These are phyloP conservation scores for Amanita molliuscula DNA, from an alignment of 768 basidiomycete species.

Conservation along the genomic window DNA sequence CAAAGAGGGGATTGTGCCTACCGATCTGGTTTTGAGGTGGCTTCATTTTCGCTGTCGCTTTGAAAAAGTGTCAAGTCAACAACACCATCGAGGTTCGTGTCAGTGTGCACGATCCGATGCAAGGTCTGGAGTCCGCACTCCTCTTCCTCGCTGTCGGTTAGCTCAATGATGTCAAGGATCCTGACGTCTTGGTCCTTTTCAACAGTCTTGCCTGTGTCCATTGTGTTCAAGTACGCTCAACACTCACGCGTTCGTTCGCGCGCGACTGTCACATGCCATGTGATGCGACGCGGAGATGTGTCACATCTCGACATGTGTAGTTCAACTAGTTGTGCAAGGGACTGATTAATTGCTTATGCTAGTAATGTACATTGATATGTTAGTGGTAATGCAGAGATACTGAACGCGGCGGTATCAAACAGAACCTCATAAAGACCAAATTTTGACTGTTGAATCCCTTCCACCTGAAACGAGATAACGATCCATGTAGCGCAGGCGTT, in stretches of 20 bases:
- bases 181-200: background rate
- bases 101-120: background rate
- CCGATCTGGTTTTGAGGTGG: background rate
- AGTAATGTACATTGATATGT: constrained; percentile 7
- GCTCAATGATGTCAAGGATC: background rate
- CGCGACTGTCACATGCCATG: background rate
- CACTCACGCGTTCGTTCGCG: background rate
- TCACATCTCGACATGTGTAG: background rate
- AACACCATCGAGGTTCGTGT: background rate
- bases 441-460: constrained; percentile 77
- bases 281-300: background rate
- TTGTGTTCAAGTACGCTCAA: background rate
- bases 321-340: background rate
- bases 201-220: background rate
- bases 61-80: background rate
- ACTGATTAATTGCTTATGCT: background rate
- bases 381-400: constrained; percentile 1
- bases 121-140: background rate
- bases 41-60: background rate
- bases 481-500: constrained; percentile 91
- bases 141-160: constrained; percentile 1
- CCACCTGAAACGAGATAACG: constrained; percentile 88
- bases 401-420: background rate
- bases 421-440: constrained; percentile 72
- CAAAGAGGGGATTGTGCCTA: background rate